Evolutionary conservation across 108 stramenopile species (phyloP).

Genomic region (Seminavis robusta): DNA sequence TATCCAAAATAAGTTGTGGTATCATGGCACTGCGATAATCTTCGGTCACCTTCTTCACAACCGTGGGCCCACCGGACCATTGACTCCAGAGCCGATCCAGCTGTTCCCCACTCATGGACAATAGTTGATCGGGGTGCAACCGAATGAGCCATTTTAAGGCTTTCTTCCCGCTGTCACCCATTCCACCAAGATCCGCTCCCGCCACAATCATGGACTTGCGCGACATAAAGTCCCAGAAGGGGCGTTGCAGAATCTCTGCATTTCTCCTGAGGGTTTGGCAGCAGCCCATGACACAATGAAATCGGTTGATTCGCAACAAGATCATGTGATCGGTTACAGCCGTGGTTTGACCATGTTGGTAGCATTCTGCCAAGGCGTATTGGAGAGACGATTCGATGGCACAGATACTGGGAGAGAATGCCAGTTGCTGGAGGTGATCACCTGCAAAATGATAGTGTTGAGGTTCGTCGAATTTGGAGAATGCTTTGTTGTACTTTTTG

Average conservation of each 20-base stretch:
- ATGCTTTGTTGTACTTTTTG: constrained; percentile 62
- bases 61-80: constrained; percentile 16
- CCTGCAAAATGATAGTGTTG: constrained; percentile 22
- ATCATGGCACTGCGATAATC: too few species aligned
- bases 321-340: constrained; percentile 7
- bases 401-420: constrained; percentile 38
- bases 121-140: constrained; percentile 44
- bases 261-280: constrained; percentile 34
- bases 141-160: constrained; percentile 40
- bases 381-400: constrained; percentile 50
- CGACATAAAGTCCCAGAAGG: constrained; percentile 51
- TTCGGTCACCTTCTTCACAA: too few species aligned
- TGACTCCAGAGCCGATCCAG: constrained; percentile 26
- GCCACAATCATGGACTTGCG: constrained; percentile 50
- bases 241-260: constrained; percentile 35
- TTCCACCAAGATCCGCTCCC: constrained; percentile 39
- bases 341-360: constrained; percentile 5
- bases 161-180: constrained; percentile 38
- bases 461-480: constrained; percentile 15
- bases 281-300: constrained; percentile 46
- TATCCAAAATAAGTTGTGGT: neutral
- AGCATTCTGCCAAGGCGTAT: constrained; percentile 32
- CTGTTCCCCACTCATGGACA: constrained; percentile 33
- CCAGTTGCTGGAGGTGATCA: constrained; percentile 41
- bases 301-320: constrained; percentile 19